phyloP scores from a whole-genome alignment of 495 filamentous ascomycete genomes.

The Podospora comata region DNA sequence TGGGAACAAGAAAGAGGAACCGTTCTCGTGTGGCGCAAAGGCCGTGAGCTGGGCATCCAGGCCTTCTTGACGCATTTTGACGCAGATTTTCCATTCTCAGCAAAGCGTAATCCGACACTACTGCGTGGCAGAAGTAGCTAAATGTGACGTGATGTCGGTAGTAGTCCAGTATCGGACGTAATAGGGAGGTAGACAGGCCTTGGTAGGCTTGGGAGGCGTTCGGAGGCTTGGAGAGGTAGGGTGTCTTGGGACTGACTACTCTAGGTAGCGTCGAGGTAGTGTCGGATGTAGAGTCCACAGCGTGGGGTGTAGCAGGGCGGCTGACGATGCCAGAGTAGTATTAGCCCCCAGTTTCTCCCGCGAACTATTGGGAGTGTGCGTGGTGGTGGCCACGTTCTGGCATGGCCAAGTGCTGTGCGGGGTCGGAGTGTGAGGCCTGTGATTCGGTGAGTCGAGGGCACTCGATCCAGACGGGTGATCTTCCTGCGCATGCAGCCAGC shows the following conservation, averaged over 20 bases:
- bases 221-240: neutral
- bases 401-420: conserved; percentile 17
- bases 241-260: neutral
- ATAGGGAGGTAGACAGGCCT: conserved; percentile 1
- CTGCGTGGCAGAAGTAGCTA: neutral
- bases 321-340: conserved; percentile 13
- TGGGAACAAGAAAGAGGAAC: conserved; percentile 7
- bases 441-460: neutral
- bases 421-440: conserved; percentile 6
- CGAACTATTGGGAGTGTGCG: conserved; percentile 21
- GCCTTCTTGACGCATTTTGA: conserved; percentile 3
- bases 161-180: neutral
- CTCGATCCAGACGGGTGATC: conserved; percentile 9
- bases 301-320: conserved; percentile 18
- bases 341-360: conserved; percentile 8
- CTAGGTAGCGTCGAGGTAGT: neutral
- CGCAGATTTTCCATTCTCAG: conserved; percentile 2
- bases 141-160: conserved; percentile 8
- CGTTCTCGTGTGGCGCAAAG: conserved; percentile 8
- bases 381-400: conserved; percentile 14
- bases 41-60: conserved; percentile 3
- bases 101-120: conserved; percentile 6
- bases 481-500: conserved; percentile 10
- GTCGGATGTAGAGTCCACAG: conserved; percentile 3
- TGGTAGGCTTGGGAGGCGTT: neutral